A percentile compares a stretch with the other conserved stretches of the same genome.
Conservation (phyloP, 768 basidiomycete genomes). For the Phlebiopsis flavidoalba region DNA sequence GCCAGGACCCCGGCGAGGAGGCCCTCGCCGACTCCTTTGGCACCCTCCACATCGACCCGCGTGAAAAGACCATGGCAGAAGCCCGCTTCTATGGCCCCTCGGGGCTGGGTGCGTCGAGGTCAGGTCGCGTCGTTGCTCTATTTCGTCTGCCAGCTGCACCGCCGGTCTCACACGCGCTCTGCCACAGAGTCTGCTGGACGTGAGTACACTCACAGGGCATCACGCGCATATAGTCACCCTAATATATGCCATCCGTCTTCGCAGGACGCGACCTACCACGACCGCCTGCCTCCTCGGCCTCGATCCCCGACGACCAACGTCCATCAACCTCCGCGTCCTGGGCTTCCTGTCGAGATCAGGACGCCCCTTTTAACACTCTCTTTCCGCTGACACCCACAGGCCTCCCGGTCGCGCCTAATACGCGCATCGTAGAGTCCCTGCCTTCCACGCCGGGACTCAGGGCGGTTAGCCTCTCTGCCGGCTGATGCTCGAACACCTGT, state of each 20-base stretch:
- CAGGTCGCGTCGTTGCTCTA: constrained; percentile 12
- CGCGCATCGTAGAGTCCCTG: constrained; percentile 11
- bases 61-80: constrained; percentile 14
- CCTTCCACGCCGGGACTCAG: constrained; percentile 38
- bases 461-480: constrained; percentile 61
- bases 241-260: neutral
- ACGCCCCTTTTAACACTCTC: constrained; percentile 15
- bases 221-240: neutral
- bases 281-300: neutral
- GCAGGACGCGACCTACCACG: neutral
- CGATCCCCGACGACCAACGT: neutral
- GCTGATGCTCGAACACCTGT: constrained; percentile 52
- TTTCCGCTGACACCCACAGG: constrained; percentile 23
- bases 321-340: constrained; percentile 13
- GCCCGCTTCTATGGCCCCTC: constrained; percentile 44
- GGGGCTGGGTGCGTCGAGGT: constrained; percentile 50
- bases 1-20: neutral
- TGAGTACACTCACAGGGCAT: neutral
- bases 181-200: constrained; percentile 11
- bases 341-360: constrained; percentile 15
- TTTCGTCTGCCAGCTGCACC: neutral
- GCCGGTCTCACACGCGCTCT: neutral
- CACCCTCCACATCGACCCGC: constrained; percentile 39
- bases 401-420: constrained; percentile 10
- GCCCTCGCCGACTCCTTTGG: constrained; percentile 33